These are phyloP conservation scores for Rhizopogon vinicolor DNA, from an alignment of 768 basidiomycete genomes.

Conservation along the genomic window DNA sequence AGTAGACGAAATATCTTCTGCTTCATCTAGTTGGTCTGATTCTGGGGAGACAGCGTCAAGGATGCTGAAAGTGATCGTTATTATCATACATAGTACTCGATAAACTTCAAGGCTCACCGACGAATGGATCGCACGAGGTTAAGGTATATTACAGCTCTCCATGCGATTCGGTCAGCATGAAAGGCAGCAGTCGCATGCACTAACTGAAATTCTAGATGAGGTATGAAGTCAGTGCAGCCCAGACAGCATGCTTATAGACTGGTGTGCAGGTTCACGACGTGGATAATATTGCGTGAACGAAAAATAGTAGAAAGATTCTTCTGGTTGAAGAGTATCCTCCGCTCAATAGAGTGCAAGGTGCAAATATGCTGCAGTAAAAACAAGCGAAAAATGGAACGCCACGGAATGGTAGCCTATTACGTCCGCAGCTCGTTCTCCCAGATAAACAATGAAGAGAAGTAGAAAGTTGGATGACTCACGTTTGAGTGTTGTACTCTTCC, in stretches of 20 bases:
- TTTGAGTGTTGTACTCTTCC: constrained; percentile 85
- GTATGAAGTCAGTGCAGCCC: constrained; percentile 11
- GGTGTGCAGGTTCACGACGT: not conserved
- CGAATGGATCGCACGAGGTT: constrained; percentile 82
- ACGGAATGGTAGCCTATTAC: not conserved
- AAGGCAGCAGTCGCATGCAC: constrained; percentile 75
- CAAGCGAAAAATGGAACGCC: not conserved
- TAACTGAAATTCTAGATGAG: constrained; percentile 70
- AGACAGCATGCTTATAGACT: not conserved
- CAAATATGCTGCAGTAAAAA: not conserved
- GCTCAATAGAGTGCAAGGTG: not conserved
- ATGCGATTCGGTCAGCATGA: constrained; percentile 75
- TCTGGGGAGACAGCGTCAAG: constrained; percentile 72
- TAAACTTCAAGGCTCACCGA: constrained; percentile 38
- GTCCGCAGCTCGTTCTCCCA: not conserved
- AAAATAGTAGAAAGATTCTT: not conserved
- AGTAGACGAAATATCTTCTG: constrained; percentile 53
- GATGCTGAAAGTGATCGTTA: constrained; percentile 41
- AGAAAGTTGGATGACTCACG: constrained; percentile 49
- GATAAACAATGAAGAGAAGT: not conserved
- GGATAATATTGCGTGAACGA: not conserved
- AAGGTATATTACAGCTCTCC: constrained; percentile 85
- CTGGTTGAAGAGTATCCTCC: not conserved
- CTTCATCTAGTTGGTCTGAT: constrained; percentile 51
- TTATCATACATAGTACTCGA: not conserved